Conservation (phyloP, 352 stramenopile species). For the Thraustochytrium sp. region DNA sequence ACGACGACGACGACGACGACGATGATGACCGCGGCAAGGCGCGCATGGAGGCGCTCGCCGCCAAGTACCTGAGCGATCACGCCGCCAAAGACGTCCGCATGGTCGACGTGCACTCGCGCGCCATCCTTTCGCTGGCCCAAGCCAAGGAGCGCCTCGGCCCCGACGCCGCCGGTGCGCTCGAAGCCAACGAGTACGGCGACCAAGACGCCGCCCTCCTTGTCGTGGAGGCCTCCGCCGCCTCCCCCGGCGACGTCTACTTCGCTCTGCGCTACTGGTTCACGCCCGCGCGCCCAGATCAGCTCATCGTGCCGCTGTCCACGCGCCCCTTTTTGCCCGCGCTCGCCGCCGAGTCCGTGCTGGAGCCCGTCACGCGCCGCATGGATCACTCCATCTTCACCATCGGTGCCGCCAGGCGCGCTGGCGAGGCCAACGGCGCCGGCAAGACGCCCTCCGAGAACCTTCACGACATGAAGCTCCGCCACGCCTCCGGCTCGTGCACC, state of each 20-base stretch:
- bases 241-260: not conserved
- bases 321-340: not conserved
- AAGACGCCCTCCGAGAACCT: not conserved
- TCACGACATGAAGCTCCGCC: slow-evolving; percentile 18
- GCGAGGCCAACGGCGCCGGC: slow-evolving; percentile 15
- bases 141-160: not conserved
- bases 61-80: not conserved
- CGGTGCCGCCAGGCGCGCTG: not conserved
- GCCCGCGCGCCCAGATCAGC: not conserved
- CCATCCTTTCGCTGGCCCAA: not conserved
- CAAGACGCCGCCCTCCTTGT: not conserved
- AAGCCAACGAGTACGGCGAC: not conserved
- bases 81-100: not conserved
- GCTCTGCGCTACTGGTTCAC: not conserved
- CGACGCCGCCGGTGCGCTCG: not conserved
- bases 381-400: slow-evolving; percentile 16
- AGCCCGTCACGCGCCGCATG: slow-evolving; percentile 13
- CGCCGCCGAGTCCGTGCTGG: not conserved
- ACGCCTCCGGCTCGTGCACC: slow-evolving; percentile 8
- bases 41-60: not conserved
- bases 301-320: not conserved
- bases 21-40: not conserved
- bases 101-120: not conserved
- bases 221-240: not conserved
- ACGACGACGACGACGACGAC: not conserved